Evolutionary conservation across 768 basidiomycete genomes (phyloP).

Genomic region (Cubamyces sp.): DNA sequence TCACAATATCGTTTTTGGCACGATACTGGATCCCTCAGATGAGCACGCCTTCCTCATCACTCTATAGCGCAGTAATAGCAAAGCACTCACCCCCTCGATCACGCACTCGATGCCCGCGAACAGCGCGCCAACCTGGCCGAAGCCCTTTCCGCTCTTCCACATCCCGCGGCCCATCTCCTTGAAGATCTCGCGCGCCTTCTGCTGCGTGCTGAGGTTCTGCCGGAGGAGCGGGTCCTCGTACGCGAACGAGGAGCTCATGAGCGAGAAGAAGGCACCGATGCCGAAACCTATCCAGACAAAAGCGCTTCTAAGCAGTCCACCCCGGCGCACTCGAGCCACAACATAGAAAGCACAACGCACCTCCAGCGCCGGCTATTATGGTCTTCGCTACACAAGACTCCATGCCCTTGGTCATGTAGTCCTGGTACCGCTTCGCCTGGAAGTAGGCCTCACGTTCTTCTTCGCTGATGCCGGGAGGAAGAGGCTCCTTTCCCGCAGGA

Average conservation of each 20-base stretch:
- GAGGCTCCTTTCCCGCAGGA: slow-evolving; percentile 83
- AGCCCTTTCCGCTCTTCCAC: slow-evolving; percentile 89
- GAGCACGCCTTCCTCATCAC: background rate
- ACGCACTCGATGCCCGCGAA: slow-evolving; percentile 97
- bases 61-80: background rate
- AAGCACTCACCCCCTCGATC: slow-evolving; percentile 85
- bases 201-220: slow-evolving; percentile 60
- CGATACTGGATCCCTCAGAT: slow-evolving; percentile 69
- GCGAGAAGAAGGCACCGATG: slow-evolving; percentile 92
- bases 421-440: slow-evolving; percentile 79
- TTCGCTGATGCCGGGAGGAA: slow-evolving; percentile 82
- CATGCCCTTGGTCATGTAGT: slow-evolving; percentile 70
- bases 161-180: slow-evolving; percentile 94
- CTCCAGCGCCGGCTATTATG: slow-evolving; percentile 77
- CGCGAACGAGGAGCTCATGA: slow-evolving; percentile 94
- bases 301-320: slow-evolving; percentile 26
- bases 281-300: slow-evolving; percentile 69
- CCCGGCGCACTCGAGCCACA: background rate
- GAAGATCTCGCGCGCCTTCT: slow-evolving; percentile 85
- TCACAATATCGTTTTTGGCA: slow-evolving; percentile 93
- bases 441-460: slow-evolving; percentile 71
- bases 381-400: slow-evolving; percentile 89
- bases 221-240: slow-evolving; percentile 92
- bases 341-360: slow-evolving; percentile 49
- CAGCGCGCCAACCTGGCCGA: slow-evolving; percentile 91